Conservation (phyloP, 306 rosid genomes). For the Vigna trinervia region DNA sequence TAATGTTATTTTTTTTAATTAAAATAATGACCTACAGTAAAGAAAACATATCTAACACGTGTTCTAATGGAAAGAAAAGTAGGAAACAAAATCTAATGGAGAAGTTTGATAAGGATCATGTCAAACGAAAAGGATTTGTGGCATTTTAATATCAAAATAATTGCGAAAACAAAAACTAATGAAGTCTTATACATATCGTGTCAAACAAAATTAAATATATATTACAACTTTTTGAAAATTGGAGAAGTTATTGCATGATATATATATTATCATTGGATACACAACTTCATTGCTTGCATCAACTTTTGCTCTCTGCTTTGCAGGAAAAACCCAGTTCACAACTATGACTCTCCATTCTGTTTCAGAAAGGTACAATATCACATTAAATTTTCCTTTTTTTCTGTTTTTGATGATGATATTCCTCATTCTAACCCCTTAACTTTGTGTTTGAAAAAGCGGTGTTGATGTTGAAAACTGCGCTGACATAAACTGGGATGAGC, state of each 20-base stretch:
- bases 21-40: no score
- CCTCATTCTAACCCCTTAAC: not conserved
- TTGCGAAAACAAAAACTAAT: not conserved
- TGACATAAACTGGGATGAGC: constrained; percentile 62
- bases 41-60: no score
- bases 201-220: not conserved
- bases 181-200: not conserved
- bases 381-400: not conserved
- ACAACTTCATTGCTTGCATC: not conserved
- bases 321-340: not conserved
- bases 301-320: not conserved
- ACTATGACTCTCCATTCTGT: not conserved
- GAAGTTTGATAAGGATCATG: no score
- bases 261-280: not conserved
- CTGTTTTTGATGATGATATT: not conserved
- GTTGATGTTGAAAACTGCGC: constrained; percentile 32
- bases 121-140: not conserved
- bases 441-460: not conserved
- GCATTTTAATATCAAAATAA: not conserved
- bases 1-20: no score
- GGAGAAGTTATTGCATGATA: no score
- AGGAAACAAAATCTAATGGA: no score
- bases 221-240: no score
- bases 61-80: no score
- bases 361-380: constrained; percentile 3